A percentile compares a stretch with the other conserved stretches of the same genome.
phyloP scores from a whole-genome alignment of 768 basidiomycete genomes.

The Cystofilobasidium ferigula region DNA sequence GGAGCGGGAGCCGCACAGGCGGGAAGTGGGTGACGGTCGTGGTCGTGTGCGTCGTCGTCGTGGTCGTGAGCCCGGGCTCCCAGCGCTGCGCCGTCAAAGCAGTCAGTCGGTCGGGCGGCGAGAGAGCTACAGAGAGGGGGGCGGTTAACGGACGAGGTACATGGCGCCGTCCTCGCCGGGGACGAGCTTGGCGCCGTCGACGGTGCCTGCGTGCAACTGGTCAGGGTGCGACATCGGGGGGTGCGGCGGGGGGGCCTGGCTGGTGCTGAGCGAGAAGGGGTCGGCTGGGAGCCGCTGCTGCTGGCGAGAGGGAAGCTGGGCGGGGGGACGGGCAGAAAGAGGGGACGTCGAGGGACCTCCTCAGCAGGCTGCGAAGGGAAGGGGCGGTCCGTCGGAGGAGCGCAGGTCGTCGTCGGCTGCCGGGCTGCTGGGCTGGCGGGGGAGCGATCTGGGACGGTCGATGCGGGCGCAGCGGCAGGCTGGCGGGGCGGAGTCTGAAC shows the following conservation, averaged over 20 bases:
- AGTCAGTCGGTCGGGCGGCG: neutral
- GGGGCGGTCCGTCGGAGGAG: too few species aligned
- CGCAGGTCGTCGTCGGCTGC: too few species aligned
- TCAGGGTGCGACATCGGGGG: too few species aligned
- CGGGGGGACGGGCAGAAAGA: neutral
- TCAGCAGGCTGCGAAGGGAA: too few species aligned
- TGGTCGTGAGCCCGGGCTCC: slow-evolving; percentile 24
- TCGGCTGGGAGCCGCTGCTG: neutral
- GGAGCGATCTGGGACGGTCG: too few species aligned
- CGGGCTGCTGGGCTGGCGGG: too few species aligned
- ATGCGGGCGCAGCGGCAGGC: too few species aligned
- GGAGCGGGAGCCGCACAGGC: slow-evolving; percentile 19
- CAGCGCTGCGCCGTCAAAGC: slow-evolving; percentile 8
- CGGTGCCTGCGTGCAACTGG: too few species aligned
- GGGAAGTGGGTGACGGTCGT: slow-evolving; percentile 24
- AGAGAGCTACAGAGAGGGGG: neutral
- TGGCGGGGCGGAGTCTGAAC: too few species aligned
- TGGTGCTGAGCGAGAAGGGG: neutral
- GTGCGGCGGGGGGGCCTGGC: too few species aligned
- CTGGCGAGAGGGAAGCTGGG: neutral
- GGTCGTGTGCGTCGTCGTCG: slow-evolving; percentile 24
- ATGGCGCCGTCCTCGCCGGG: slow-evolving; percentile 23
- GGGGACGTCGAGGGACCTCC: neutral
- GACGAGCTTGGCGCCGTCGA: slow-evolving; percentile 11
- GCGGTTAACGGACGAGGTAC: slow-evolving; percentile 15